Base-by-base conservation (phyloP, 305 asterid genomes). In the Fraxinus floribunda region DNA sequence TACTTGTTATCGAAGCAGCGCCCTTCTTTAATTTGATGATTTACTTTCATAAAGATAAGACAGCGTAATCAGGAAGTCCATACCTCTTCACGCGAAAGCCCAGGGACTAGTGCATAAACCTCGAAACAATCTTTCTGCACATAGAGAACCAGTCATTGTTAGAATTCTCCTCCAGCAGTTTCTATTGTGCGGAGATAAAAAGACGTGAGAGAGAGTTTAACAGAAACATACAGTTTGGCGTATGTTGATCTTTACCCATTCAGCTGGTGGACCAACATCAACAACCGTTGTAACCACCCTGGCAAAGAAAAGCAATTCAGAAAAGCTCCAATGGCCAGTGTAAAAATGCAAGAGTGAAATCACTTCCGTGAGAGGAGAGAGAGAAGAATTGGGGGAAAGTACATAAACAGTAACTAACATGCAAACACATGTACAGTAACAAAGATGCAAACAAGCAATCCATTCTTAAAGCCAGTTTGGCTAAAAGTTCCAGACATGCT, bases 211-310 rank as follows among this genome's bases (percentile, higher is more conserved):
- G 26, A 79, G 76, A 38, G 76, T 60, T 29, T 0, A 11, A 49
- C 20, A 38, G 74, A 83, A 81, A 88, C 95, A 57, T 91, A 96
- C 99, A 83, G 93, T 88, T 93, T 94, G 94, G 86, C 95, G 97
- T 62, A 96, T 35, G 39, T 30, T 30, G 34, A 96, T 92, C 92
- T 93, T 44, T 88, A 96, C 99, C 98, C 98, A 96, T 78, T 94
- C 98, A 83, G 99, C 99, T 32, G 99, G 95, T 81, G 97, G 92
- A 26, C 99, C 99, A 88, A 88, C 89, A 88, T 96, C 99, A 86
- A 91, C 93, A 84, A 96, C 91, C 44, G 98, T 83, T 49, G 97
- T 78, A 35, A 84, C 93, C 87, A 96, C 84, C 89, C 99, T 94
- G 91, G 85, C 76, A 86, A 83, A 80, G 78, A 82, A 81, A 38